Percentiles rank a stretch among this genome's conserved stretches.
Conservation (phyloP, 129 eudicot genomes). For the Glebionis coronaria region DNA sequence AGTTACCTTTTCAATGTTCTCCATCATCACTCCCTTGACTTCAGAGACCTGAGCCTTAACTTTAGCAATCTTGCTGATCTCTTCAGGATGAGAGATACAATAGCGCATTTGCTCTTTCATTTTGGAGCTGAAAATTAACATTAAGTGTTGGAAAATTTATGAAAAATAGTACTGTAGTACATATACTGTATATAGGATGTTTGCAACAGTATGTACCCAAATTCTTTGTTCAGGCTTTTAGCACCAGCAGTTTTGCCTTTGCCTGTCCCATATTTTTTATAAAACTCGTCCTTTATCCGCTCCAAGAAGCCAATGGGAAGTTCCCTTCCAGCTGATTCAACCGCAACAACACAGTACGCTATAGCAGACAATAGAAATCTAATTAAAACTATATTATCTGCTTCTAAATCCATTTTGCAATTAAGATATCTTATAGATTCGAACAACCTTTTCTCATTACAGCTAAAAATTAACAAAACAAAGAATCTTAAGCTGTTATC, state of each 20-base stretch:
- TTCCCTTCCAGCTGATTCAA: slow-evolving; percentile 74
- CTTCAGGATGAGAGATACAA: slow-evolving; percentile 68
- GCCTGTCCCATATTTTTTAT: slow-evolving; percentile 64
- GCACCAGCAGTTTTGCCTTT: slow-evolving; percentile 74
- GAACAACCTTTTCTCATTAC: neutral
- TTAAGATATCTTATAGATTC: neutral
- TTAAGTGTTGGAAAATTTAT: slow-evolving; percentile 7
- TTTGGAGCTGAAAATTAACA: slow-evolving; percentile 41
- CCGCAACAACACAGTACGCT: slow-evolving; percentile 85
- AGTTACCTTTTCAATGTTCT: slow-evolving; percentile 69
- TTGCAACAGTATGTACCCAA: slow-evolving; percentile 39
- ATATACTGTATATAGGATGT: neutral
- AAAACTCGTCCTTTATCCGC: slow-evolving; percentile 72
- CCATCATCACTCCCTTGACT: slow-evolving; percentile 82
- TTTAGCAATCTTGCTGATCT: slow-evolving; percentile 60
- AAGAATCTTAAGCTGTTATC: neutral
- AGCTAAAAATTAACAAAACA: neutral
- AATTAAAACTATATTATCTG: neutral
- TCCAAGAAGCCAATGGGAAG: slow-evolving; percentile 76
- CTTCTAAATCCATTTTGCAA: slow-evolving; percentile 1
- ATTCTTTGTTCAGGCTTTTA: slow-evolving; percentile 64
- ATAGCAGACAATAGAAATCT: slow-evolving; percentile 20
- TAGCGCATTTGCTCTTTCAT: slow-evolving; percentile 71
- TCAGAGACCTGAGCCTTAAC: slow-evolving; percentile 79
- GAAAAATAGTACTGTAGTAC: neutral